Percentiles rank a stretch among this genome's conserved stretches.
phyloP scores from a whole-genome alignment of 345 rosid species.

The Sisymbrium irio region DNA sequence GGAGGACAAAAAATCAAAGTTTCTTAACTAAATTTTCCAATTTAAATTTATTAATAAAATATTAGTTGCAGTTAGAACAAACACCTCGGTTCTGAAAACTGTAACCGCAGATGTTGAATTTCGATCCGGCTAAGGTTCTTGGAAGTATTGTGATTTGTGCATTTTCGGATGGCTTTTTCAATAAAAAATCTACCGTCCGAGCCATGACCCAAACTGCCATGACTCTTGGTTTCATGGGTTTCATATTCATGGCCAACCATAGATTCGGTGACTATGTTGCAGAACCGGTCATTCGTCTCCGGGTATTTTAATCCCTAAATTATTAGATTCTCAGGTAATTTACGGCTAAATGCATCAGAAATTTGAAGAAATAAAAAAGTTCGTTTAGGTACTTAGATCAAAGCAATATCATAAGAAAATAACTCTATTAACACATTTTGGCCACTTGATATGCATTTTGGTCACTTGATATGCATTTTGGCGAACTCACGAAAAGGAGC shows the following conservation, averaged over 20 bases:
- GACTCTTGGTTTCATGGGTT: constrained; percentile 58
- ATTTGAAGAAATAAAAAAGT: not conserved
- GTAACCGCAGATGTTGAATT: constrained; percentile 36
- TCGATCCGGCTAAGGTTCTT: constrained; percentile 47
- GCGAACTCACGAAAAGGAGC: too few species aligned
- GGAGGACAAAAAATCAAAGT: too few species aligned
- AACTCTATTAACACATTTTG: not conserved
- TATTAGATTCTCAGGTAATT: constrained; percentile 59
- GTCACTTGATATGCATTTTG: too few species aligned
- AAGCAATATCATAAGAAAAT: not conserved
- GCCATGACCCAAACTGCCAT: constrained; percentile 61
- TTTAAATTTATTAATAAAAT: too few species aligned
- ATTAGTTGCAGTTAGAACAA: constrained; percentile 51
- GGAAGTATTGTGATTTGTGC: constrained; percentile 66
- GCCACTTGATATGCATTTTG: too few species aligned
- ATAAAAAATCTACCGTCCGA: constrained; percentile 50
- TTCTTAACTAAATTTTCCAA: too few species aligned
- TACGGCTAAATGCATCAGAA: not conserved
- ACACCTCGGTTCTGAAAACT: constrained; percentile 51
- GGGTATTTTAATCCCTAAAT: constrained; percentile 61
- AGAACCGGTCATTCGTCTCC: constrained; percentile 51
- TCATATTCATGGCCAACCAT: constrained; percentile 62
- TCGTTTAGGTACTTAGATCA: not conserved
- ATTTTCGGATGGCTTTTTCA: constrained; percentile 70
- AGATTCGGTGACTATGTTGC: constrained; percentile 60